phyloP scores from a whole-genome alignment of 2,329 filamentous ascomycete genomes.

The Xylariales sp. region DNA sequence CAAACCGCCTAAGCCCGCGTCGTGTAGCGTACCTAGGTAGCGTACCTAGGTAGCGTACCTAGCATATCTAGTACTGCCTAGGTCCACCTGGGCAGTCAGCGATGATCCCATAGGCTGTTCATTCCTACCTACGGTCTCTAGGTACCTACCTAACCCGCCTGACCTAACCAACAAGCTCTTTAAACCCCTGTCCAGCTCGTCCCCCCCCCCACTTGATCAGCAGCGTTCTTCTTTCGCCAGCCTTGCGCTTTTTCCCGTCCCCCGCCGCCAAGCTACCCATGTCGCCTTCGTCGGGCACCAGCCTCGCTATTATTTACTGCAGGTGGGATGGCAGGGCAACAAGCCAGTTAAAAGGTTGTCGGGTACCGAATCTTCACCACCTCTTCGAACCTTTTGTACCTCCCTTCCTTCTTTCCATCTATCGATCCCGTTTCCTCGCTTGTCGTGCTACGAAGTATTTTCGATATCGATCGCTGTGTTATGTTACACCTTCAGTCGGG shows the following conservation, averaged over 20 bases:
- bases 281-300: constrained; percentile 40
- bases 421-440: not conserved
- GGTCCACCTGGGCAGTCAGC: no score
- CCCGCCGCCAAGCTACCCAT: no score
- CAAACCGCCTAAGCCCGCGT: no score
- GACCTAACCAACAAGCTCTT: no score
- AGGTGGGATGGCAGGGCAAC: constrained; percentile 62
- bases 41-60: no score
- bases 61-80: no score
- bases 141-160: no score
- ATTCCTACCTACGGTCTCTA: no score
- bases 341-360: constrained; percentile 54
- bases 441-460: not conserved
- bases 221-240: constrained; percentile 34
- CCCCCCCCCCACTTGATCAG: constrained; percentile 9
- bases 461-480: not conserved
- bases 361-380: constrained; percentile 25
- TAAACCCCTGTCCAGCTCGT: constrained; percentile 17
- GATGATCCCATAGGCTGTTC: no score
- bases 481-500: not conserved
- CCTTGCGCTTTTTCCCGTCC: constrained; percentile 47
- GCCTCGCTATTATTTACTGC: constrained; percentile 55
- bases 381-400: constrained; percentile 8
- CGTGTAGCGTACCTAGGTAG: no score
- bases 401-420: constrained; percentile 8